Conservation (phyloP, 306 rosid genomes). For the apple (Malus domestica) region DNA sequence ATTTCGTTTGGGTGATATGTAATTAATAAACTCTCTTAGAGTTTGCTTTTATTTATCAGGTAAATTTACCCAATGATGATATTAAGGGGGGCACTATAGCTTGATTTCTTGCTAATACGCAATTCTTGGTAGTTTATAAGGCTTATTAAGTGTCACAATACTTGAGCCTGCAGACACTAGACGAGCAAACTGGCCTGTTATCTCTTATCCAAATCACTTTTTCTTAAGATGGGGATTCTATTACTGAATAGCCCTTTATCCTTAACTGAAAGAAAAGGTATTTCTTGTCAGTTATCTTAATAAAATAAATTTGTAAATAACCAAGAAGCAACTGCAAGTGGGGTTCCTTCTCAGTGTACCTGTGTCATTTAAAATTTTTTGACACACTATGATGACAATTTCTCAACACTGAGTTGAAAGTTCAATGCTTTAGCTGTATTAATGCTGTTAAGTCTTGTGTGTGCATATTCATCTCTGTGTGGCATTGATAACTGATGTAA, state of each 20-base stretch:
- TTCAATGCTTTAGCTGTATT: conserved; percentile 1
- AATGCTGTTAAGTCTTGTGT: neutral
- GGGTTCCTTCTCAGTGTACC: neutral
- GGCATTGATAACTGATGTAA: neutral
- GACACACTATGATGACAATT: neutral
- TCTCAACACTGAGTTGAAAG: neutral
- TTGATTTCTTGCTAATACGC: neutral
- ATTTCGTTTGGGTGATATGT: conserved; percentile 6
- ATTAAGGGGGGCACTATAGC: neutral
- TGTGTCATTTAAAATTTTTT: neutral
- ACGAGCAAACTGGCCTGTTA: neutral
- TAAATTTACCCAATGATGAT: neutral
- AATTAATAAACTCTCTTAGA: neutral
- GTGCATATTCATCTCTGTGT: neutral
- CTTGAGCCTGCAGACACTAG: neutral
- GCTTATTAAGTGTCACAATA: neutral
- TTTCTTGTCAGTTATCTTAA: neutral
- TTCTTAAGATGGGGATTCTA: neutral
- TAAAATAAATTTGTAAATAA: neutral
- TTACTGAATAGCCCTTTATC: neutral
- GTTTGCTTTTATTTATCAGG: neutral
- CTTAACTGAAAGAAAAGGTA: neutral
- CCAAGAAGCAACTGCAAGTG: neutral
- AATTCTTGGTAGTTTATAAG: neutral
- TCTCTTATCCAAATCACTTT: neutral